Evolutionary conservation across 208 protist species (phyloP).

Genomic region (Phytomonas serpens): DNA sequence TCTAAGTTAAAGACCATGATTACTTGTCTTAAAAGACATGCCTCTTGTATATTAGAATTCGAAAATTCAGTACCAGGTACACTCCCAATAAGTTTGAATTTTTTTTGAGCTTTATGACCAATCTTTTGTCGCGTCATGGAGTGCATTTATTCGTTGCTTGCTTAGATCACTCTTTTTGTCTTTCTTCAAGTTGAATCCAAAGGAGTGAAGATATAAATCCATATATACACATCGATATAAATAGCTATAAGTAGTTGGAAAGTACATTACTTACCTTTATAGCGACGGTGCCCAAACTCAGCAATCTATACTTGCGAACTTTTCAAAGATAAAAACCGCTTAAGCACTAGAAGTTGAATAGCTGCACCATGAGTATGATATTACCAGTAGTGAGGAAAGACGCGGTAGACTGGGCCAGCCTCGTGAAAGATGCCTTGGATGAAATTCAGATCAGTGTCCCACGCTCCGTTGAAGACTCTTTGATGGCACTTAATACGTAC

Average conservation of each 20-base stretch:
- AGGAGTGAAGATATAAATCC: not conserved
- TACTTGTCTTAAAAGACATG: not conserved
- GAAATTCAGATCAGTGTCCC: constrained; percentile 9
- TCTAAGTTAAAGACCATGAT: not conserved
- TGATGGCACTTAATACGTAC: constrained; percentile 32
- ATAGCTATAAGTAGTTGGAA: not conserved
- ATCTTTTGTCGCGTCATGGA: not conserved
- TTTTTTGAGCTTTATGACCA: not conserved
- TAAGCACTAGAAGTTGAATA: not conserved
- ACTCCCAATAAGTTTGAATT: not conserved
- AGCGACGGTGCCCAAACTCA: not conserved
- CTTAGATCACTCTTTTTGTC: not conserved
- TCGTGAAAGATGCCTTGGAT: constrained; percentile 25
- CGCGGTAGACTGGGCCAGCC: constrained; percentile 32
- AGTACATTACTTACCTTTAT: not conserved
- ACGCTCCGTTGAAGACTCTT: not conserved
- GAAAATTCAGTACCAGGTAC: not conserved
- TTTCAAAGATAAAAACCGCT: not conserved
- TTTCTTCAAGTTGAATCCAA: not conserved
- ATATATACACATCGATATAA: not conserved
- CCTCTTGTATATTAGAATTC: not conserved
- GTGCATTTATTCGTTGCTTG: not conserved
- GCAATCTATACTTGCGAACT: not conserved
- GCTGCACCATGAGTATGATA: not conserved
- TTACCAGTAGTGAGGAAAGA: constrained; percentile 13